Conservation (phyloP, 352 stramenopile species). For the Phytophthora agathidicida region DNA sequence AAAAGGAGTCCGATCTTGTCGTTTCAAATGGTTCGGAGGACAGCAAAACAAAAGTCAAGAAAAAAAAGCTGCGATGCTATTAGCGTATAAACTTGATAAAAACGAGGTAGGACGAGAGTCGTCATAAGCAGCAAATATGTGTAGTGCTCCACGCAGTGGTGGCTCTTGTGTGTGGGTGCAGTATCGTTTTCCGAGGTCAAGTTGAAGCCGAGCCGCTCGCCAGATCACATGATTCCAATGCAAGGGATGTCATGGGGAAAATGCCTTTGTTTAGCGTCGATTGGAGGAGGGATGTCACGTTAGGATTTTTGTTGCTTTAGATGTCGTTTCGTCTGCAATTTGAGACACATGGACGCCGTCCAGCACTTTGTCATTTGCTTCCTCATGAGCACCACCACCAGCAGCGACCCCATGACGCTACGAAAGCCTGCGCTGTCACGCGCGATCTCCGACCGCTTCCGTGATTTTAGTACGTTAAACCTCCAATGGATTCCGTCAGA, state of each 20-base stretch:
- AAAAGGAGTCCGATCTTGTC: too few species aligned
- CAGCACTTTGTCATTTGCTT: constrained; percentile 25
- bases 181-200: constrained; percentile 9
- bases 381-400: constrained; percentile 26
- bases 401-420: not conserved
- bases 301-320: not conserved
- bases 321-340: constrained; percentile 16
- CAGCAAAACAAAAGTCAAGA: too few species aligned
- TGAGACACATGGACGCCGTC: constrained; percentile 10
- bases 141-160: too few species aligned
- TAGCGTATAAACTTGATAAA: too few species aligned
- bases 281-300: constrained; percentile 7
- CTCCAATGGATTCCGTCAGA: not conserved
- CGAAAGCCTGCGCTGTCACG: constrained; percentile 24
- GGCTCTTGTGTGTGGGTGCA: too few species aligned
- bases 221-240: not conserved
- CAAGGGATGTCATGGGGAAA: constrained; percentile 2
- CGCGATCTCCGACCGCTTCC: constrained; percentile 35
- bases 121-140: too few species aligned
- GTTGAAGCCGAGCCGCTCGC: constrained; percentile 13
- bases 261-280: too few species aligned
- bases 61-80: too few species aligned
- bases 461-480: constrained; percentile 25
- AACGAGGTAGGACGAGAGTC: too few species aligned
- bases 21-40: too few species aligned